These are phyloP conservation scores for Globisporangium cylindrosporum DNA, from an alignment of 352 stramenopile genomes.

Conservation along the genomic window DNA sequence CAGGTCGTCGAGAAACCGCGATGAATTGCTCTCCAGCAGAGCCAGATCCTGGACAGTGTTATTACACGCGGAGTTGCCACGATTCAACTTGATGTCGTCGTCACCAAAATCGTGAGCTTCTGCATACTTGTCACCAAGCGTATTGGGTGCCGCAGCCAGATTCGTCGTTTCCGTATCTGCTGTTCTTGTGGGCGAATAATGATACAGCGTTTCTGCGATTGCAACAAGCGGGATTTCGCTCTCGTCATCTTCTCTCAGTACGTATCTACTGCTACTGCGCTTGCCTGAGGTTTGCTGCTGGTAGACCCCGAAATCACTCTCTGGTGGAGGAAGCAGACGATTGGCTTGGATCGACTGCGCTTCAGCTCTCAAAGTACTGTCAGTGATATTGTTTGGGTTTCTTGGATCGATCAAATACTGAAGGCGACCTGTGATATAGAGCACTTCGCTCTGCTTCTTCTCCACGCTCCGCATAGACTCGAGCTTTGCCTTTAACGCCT, in stretches of 20 bases:
- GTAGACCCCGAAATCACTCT: slow-evolving; percentile 4
- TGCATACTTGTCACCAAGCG: background rate
- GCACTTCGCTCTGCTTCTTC: slow-evolving; percentile 2
- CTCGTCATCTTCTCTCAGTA: slow-evolving; percentile 6
- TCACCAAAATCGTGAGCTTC: background rate
- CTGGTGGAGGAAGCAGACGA: slow-evolving; percentile 9
- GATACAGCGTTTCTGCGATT: background rate
- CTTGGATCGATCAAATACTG: slow-evolving; percentile 8
- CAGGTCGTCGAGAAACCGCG: slow-evolving; percentile 17
- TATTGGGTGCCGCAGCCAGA: too few relatives aligned
- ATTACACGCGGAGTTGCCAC: background rate
- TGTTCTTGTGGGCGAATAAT: slow-evolving; percentile 1
- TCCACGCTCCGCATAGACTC: background rate
- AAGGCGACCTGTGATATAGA: background rate
- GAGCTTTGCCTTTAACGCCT: slow-evolving; percentile 11
- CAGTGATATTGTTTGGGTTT: background rate
- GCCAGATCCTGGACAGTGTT: slow-evolving; percentile 1
- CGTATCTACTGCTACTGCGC: background rate
- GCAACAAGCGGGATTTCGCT: slow-evolving; percentile 14
- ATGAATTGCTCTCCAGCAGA: background rate
- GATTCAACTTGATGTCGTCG: background rate
- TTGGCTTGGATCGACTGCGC: background rate
- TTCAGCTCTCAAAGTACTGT: background rate
- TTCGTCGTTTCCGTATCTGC: background rate
- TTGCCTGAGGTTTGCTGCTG: background rate